Percentiles rank a stretch among this genome's conserved stretches.
Evolutionary conservation across 306 rosid genomes (phyloP).

Genomic region (Sphenostylis stenocarpa): DNA sequence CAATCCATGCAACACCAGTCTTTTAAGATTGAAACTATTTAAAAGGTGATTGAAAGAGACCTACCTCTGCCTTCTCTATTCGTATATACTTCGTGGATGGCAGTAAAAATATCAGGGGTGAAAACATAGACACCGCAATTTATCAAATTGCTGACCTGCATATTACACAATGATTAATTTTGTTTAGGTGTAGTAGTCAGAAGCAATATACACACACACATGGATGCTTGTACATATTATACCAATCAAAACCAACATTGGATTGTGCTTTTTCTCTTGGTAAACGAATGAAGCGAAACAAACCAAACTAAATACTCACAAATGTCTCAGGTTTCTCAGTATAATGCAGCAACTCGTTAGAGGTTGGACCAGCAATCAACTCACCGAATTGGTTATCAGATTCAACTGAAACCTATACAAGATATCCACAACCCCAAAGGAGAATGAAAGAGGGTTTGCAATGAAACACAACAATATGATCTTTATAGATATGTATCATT

Average conservation of each 20-base stretch:
- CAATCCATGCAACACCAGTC: slow-evolving; percentile 1
- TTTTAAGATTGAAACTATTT: neutral
- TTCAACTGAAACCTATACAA: slow-evolving; percentile 83
- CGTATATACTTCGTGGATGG: slow-evolving; percentile 61
- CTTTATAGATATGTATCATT: neutral
- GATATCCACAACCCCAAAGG: neutral
- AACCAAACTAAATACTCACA: slow-evolving; percentile 51
- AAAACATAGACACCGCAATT: slow-evolving; percentile 87
- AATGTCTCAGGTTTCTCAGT: slow-evolving; percentile 98
- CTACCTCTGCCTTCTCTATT: slow-evolving; percentile 82
- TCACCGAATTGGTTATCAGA: slow-evolving; percentile 88
- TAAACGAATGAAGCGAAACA: neutral
- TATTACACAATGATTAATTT: slow-evolving; percentile 26
- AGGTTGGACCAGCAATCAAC: slow-evolving; percentile 83
- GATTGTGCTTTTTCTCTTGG: neutral
- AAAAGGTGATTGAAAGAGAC: slow-evolving; percentile 23
- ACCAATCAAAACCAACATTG: neutral
- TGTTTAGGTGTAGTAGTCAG: neutral
- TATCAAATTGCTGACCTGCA: slow-evolving; percentile 84
- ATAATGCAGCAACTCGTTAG: slow-evolving; percentile 92
- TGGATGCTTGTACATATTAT: neutral
- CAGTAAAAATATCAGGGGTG: slow-evolving; percentile 68
- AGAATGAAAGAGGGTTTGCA: slow-evolving; percentile 19
- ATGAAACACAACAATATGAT: neutral
- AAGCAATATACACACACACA: no score